These are phyloP conservation scores for Stagonosporopsis chrysanthemi DNA, from an alignment of 2,329 filamentous ascomycete genomes.

Conservation along the genomic window DNA sequence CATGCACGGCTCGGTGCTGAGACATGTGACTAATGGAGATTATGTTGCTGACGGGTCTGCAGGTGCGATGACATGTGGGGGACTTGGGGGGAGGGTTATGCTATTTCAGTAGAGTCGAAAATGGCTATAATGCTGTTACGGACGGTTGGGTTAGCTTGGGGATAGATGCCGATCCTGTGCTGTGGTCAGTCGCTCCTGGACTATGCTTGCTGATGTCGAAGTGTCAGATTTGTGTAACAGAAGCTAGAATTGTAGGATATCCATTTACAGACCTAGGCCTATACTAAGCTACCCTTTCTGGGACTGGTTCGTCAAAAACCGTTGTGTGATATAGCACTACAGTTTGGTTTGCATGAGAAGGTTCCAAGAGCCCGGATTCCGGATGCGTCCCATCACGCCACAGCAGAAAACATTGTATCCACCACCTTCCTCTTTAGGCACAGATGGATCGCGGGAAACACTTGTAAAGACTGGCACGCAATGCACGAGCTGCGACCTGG, in stretches of 20 bases:
- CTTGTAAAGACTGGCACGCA: background rate
- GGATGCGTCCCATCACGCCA: slow-evolving; percentile 3
- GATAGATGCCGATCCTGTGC: background rate
- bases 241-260: background rate
- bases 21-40: background rate
- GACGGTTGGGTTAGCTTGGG: slow-evolving; percentile 16
- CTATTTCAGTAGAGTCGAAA: slow-evolving; percentile 26
- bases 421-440: background rate
- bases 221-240: background rate
- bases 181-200: background rate
- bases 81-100: background rate
- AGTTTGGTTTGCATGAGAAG: background rate
- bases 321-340: background rate
- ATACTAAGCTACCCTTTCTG: background rate
- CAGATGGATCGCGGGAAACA: background rate
- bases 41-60: background rate
- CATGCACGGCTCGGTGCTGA: background rate
- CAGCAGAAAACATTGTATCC: background rate
- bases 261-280: background rate
- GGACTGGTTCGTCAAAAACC: background rate
- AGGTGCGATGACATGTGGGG: background rate
- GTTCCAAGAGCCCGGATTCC: background rate
- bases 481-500: slow-evolving; percentile 1
- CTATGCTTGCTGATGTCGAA: background rate
- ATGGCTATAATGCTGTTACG: slow-evolving; percentile 25